A percentile compares a stretch with the other conserved stretches of the same genome.
Evolutionary conservation across 2,329 filamentous ascomycete species (phyloP).

Genomic region (Talaromyces sp.): DNA sequence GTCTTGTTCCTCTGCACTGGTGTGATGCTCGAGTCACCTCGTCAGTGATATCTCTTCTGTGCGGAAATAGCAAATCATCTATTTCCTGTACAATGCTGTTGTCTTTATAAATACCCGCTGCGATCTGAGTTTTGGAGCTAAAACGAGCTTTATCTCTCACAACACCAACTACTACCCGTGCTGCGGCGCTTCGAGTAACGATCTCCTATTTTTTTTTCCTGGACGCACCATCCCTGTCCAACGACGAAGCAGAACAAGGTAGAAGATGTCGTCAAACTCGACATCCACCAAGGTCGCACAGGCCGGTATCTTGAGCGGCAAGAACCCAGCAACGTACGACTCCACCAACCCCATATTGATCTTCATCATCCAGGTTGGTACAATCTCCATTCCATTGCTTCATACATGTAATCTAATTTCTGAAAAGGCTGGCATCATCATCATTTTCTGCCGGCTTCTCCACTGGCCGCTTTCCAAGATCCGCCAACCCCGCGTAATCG

Average conservation of each 20-base stretch:
- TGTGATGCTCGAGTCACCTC: too few relatives aligned
- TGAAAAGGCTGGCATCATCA: slow-evolving; percentile 64
- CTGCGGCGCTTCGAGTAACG: too few relatives aligned
- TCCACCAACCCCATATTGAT: slow-evolving; percentile 68
- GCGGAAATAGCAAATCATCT: background rate
- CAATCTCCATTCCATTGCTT: background rate
- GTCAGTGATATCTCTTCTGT: background rate
- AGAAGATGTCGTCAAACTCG: slow-evolving; percentile 25
- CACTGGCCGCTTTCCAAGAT: slow-evolving; percentile 75
- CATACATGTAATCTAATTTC: background rate
- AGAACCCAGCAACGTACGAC: slow-evolving; percentile 66
- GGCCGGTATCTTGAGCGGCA: slow-evolving; percentile 68
- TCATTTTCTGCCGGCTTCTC: slow-evolving; percentile 69
- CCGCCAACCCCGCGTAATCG: slow-evolving; percentile 77
- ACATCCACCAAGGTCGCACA: slow-evolving; percentile 49
- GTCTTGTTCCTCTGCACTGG: background rate
- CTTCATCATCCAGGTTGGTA: slow-evolving; percentile 67
- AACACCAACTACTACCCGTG: too few relatives aligned
- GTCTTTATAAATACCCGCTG: too few relatives aligned
- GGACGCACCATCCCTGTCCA: too few relatives aligned
- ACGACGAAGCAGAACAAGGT: background rate
- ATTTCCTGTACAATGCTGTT: background rate
- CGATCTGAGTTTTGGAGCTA: too few relatives aligned
- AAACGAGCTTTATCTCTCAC: too few relatives aligned
- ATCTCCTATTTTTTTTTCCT: too few relatives aligned